Evolutionary conservation across 2,329 filamentous ascomycete genomes (phyloP).

Genomic region (Fusarium concolor): DNA sequence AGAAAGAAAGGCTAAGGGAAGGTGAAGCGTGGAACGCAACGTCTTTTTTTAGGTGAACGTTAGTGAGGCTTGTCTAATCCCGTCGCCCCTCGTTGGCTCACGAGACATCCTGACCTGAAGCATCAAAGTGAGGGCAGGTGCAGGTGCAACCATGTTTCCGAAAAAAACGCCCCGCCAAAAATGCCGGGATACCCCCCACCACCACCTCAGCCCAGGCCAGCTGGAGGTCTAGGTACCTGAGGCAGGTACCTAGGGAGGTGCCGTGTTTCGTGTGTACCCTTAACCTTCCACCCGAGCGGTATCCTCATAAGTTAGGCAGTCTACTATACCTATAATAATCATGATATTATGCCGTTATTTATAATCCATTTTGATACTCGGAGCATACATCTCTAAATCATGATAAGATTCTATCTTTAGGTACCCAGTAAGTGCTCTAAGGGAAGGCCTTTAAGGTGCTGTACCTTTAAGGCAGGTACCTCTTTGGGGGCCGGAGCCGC

Average conservation of each 20-base stretch:
- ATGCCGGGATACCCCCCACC: constrained; percentile 22
- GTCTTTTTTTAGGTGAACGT: constrained; percentile 23
- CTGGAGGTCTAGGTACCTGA: too few relatives aligned
- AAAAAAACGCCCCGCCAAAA: constrained; percentile 14
- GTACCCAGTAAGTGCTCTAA: too few relatives aligned
- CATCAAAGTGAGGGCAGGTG: constrained; percentile 10
- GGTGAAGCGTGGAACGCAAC: constrained; percentile 13
- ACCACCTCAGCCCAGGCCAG: constrained; percentile 20
- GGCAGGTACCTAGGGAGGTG: not conserved
- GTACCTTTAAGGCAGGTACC: constrained; percentile 13
- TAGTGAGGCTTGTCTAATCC: constrained; percentile 40
- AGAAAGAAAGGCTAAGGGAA: not conserved
- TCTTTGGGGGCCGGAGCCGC: constrained; percentile 30
- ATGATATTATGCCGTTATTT: not conserved
- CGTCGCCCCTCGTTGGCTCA: constrained; percentile 40
- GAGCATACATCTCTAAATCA: too few relatives aligned
- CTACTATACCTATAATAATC: too few relatives aligned
- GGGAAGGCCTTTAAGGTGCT: not conserved
- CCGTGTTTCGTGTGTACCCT: not conserved
- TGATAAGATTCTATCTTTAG: too few relatives aligned
- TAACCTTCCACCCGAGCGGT: not conserved
- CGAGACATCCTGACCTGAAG: constrained; percentile 31
- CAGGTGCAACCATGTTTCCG: constrained; percentile 35
- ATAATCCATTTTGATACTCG: not conserved
- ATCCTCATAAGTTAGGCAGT: too few relatives aligned